These are phyloP conservation scores for Breviolum minutum DNA, from an alignment of 73 alveolate species.

Conservation along the genomic window DNA sequence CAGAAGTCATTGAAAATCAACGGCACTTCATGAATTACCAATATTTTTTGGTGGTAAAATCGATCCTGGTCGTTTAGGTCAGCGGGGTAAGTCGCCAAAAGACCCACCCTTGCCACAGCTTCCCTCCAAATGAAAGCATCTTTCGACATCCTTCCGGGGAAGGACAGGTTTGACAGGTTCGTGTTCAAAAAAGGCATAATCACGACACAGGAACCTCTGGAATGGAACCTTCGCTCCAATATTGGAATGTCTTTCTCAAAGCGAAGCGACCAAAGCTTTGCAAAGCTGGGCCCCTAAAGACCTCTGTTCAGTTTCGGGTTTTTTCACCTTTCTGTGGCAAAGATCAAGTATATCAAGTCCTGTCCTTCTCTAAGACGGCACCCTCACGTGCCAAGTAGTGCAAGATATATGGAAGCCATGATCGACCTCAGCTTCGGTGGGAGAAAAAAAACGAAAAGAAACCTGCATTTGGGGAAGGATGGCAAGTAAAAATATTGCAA, in stretches of 20 bases:
- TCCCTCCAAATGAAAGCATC: slow-evolving; percentile 69
- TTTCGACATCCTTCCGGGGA: slow-evolving; percentile 47
- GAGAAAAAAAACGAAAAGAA: background rate
- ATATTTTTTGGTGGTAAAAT: no score
- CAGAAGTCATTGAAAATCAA: no score
- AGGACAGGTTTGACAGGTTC: background rate
- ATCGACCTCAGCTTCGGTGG: background rate
- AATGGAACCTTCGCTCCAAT: background rate
- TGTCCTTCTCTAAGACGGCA: slow-evolving; percentile 67
- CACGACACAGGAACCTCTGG: no score
- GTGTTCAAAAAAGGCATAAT: background rate
- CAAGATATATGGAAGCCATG: slow-evolving; percentile 72
- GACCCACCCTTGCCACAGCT: slow-evolving; percentile 94
- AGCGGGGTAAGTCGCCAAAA: background rate
- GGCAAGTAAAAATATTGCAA: background rate
- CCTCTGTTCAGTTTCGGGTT: no score
- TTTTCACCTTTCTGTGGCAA: no score
- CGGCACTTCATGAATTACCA: no score
- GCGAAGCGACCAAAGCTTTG: background rate
- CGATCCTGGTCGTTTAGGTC: no score
- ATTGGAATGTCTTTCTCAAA: background rate
- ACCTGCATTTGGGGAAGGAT: background rate
- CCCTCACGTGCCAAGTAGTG: slow-evolving; percentile 64
- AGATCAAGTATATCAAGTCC: no score
- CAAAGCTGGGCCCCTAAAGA: no score